Conservation (phyloP, 495 filamentous ascomycete genomes). For the Daldinia vernicosa region DNA sequence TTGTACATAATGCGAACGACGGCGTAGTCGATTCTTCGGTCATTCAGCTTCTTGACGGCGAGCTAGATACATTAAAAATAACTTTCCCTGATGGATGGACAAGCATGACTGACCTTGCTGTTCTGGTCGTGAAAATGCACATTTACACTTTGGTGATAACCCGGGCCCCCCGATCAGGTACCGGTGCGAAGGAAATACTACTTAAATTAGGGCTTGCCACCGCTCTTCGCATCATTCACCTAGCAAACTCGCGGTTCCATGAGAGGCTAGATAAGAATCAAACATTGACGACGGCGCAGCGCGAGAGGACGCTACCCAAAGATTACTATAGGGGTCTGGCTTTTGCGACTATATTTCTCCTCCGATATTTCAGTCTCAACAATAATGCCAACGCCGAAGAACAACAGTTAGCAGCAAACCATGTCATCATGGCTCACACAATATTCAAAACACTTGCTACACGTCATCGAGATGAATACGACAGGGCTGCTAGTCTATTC, state of each 20-base stretch:
- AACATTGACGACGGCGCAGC: conserved; percentile 11
- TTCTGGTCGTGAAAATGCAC: conserved; percentile 40
- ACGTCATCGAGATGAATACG: conserved; percentile 36
- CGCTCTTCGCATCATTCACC: conserved; percentile 35
- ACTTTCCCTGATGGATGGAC: conserved; percentile 40
- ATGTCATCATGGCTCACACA: conserved; percentile 42
- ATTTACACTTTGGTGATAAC: conserved; percentile 42
- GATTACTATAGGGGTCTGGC: conserved; percentile 39
- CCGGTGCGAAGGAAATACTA: conserved; percentile 36
- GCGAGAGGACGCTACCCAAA: conserved; percentile 36
- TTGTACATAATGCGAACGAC: conserved; percentile 42
- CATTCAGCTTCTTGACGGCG: conserved; percentile 46
- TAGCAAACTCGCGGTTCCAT: conserved; percentile 32
- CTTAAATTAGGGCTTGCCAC: conserved; percentile 38
- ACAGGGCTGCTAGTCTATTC: conserved; percentile 32
- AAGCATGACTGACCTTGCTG: conserved; percentile 32
- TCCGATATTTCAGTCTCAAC: conserved; percentile 41
- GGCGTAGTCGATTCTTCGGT: conserved; percentile 44
- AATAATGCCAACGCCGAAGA: conserved; percentile 38
- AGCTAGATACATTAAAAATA: conserved; percentile 42
- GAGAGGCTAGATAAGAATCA: conserved; percentile 21
- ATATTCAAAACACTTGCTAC: conserved; percentile 33
- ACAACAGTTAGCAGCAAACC: conserved; percentile 44
- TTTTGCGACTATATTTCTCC: conserved; percentile 43
- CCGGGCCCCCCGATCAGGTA: conserved; percentile 25